Conservation (phyloP, 768 basidiomycete genomes). For the Ramaria rubella region DNA sequence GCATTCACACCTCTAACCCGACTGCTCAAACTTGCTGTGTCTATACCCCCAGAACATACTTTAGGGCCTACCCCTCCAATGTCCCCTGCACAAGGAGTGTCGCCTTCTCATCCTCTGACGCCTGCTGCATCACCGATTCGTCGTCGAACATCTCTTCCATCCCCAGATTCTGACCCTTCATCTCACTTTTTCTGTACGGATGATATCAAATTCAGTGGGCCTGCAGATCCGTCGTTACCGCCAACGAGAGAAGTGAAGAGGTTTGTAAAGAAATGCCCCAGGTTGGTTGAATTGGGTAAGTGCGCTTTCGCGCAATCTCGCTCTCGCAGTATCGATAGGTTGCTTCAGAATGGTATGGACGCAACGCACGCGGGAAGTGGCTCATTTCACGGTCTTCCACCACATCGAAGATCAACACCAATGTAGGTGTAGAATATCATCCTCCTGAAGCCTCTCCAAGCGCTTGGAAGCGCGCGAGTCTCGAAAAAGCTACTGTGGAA, state of each 20-base stretch:
- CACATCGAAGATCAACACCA: constrained; percentile 24
- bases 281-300: constrained; percentile 26
- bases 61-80: constrained; percentile 27
- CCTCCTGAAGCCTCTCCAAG: constrained; percentile 20
- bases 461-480: constrained; percentile 17
- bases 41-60: constrained; percentile 25
- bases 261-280: constrained; percentile 32
- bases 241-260: constrained; percentile 32
- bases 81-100: constrained; percentile 6
- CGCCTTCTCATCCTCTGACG: constrained; percentile 23
- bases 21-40: constrained; percentile 26
- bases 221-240: constrained; percentile 30
- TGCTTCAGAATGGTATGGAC: constrained; percentile 31
- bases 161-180: constrained; percentile 23
- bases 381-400: constrained; percentile 18
- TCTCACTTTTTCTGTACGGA: constrained; percentile 13
- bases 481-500: constrained; percentile 15
- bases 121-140: constrained; percentile 28
- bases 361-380: constrained; percentile 30
- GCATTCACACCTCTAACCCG: constrained; percentile 25
- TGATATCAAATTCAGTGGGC: constrained; percentile 18
- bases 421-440: constrained; percentile 28
- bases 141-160: constrained; percentile 22
- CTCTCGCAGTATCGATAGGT: not conserved
- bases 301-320: not conserved